phyloP scores from a whole-genome alignment of 2,329 filamentous ascomycete genomes.

The Aspergillus novoparasiticus region DNA sequence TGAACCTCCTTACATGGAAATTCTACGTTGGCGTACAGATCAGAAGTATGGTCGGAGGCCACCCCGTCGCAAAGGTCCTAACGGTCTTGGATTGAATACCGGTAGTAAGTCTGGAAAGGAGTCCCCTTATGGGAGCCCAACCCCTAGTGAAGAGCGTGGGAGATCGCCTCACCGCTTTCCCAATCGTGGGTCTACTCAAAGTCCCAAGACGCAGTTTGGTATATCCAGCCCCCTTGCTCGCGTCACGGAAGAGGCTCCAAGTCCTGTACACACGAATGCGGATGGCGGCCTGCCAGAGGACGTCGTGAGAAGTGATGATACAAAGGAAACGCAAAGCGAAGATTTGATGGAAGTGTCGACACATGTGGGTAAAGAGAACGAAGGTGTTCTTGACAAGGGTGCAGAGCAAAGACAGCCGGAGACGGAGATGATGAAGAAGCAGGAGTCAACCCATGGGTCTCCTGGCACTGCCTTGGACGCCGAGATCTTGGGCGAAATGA shows the following conservation, averaged over 20 bases:
- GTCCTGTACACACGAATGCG: constrained; percentile 35
- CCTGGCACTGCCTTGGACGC: constrained; percentile 35
- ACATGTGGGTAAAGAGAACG: constrained; percentile 39
- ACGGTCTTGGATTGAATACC: constrained; percentile 57
- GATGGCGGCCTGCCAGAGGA: constrained; percentile 39
- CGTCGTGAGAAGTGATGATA: constrained; percentile 28
- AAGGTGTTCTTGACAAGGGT: constrained; percentile 26
- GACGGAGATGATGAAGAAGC: constrained; percentile 34
- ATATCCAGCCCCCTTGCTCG: constrained; percentile 50
- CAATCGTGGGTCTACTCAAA: constrained; percentile 44
- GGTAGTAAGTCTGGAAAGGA: constrained; percentile 51
- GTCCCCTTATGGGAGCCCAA: constrained; percentile 56
- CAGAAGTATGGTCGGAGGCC: constrained; percentile 79
- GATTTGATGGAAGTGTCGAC: constrained; percentile 46
- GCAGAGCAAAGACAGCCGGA: constrained; percentile 27
- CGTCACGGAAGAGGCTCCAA: constrained; percentile 49
- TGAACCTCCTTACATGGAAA: constrained; percentile 91
- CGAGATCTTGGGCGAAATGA: constrained; percentile 50
- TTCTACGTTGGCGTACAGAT: constrained; percentile 91
- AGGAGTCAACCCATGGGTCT: constrained; percentile 30
- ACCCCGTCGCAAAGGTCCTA: constrained; percentile 52
- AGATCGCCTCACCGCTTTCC: constrained; percentile 53
- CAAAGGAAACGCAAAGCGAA: constrained; percentile 34
- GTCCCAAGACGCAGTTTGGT: constrained; percentile 46
- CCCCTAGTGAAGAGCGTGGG: constrained; percentile 49